phyloP scores from a whole-genome alignment of 139 green algal genomes.

The Chlamydomonas asymmetrica region DNA sequence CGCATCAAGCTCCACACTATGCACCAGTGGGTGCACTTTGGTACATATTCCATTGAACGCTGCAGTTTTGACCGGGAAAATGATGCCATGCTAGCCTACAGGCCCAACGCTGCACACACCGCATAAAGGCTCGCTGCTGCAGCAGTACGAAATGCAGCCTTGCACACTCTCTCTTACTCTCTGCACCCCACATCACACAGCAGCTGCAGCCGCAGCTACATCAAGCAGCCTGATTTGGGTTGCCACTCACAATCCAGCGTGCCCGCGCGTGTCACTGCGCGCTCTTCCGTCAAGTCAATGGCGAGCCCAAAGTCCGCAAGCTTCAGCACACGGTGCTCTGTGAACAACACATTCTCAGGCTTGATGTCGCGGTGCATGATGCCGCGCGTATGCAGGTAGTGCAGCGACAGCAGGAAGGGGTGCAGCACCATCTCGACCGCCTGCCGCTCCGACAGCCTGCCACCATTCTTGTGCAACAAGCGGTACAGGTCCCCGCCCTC shows the following conservation, averaged over 20 bases:
- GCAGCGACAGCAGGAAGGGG: slow-evolving; percentile 60
- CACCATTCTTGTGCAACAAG: slow-evolving; percentile 61
- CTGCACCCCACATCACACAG: not conserved
- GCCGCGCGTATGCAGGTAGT: slow-evolving; percentile 56
- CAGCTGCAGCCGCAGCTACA: no score
- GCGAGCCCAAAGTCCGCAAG: slow-evolving; percentile 61
- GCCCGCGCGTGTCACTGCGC: slow-evolving; percentile 50
- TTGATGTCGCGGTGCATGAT: slow-evolving; percentile 54
- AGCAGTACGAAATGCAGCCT: no score
- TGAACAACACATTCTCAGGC: slow-evolving; percentile 44
- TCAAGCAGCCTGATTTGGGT: no score
- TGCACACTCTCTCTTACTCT: no score
- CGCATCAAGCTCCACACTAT: no score
- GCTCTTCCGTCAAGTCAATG: slow-evolving; percentile 50
- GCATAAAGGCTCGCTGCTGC: no score
- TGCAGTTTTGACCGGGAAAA: no score
- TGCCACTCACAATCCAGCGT: slow-evolving; percentile 46
- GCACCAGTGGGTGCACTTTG: no score
- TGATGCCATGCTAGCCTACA: no score
- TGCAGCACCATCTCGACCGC: slow-evolving; percentile 69
- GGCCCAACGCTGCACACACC: no score
- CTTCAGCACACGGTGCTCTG: slow-evolving; percentile 43
- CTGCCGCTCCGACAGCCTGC: slow-evolving; percentile 53
- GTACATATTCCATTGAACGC: no score
- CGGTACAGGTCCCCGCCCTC: slow-evolving; percentile 63